Percentiles rank a stretch among this genome's conserved stretches.
Evolutionary conservation across 2,329 filamentous ascomycete species (phyloP).

Genomic region (Acrodontium crateriforme): DNA sequence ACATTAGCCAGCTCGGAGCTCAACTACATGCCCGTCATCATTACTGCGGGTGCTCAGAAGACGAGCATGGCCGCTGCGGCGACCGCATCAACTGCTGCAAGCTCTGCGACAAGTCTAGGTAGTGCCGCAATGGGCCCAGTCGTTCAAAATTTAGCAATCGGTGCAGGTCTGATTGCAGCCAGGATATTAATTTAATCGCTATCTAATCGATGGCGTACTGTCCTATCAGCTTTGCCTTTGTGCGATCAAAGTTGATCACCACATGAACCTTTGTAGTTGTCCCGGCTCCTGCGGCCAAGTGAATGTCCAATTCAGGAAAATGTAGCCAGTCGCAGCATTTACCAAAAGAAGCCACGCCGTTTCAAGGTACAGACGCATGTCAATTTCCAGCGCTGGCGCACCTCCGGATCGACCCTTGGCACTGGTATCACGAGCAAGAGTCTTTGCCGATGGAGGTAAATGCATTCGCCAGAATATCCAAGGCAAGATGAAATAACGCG

Average conservation of each 20-base stretch:
- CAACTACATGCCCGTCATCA: constrained; percentile 14
- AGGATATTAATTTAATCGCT: too few relatives aligned
- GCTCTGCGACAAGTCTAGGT: constrained; percentile 2
- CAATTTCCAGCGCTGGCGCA: constrained; percentile 5
- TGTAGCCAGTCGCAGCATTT: constrained; percentile 52
- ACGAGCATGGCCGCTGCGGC: constrained; percentile 4
- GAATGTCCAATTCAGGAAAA: constrained; percentile 58
- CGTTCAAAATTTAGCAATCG: too few relatives aligned
- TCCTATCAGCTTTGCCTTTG: not conserved
- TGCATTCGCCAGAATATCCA: constrained; percentile 88
- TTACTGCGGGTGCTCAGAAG: constrained; percentile 16
- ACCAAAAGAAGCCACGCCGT: constrained; percentile 55
- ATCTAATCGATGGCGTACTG: too few relatives aligned
- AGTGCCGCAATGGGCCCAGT: constrained; percentile 4
- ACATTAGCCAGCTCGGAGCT: constrained; percentile 16
- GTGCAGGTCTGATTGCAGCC: too few relatives aligned
- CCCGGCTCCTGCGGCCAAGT: constrained; percentile 50
- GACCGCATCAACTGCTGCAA: constrained; percentile 4
- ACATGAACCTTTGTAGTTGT: constrained; percentile 65
- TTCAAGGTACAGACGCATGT: constrained; percentile 41
- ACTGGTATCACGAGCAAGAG: not conserved
- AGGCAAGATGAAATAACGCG: constrained; percentile 87
- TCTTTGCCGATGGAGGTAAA: constrained; percentile 26
- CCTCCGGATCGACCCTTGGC: not conserved
- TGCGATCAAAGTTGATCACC: constrained; percentile 37